These are phyloP conservation scores for Przewalskia tangutica DNA, from an alignment of 257 asterid genomes.

Conservation along the genomic window DNA sequence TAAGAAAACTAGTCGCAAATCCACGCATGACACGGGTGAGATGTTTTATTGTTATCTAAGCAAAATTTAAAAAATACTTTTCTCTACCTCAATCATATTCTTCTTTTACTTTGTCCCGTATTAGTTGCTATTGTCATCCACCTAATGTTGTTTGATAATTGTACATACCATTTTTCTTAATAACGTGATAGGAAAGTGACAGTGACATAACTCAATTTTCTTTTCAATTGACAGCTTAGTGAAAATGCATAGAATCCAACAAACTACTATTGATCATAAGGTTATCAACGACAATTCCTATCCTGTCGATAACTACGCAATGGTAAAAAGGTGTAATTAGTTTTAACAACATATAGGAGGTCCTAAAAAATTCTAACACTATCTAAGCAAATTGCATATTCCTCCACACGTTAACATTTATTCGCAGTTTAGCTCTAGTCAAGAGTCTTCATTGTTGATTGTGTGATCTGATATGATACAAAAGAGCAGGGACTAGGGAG, in stretches of 20 bases:
- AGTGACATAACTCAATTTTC: neutral
- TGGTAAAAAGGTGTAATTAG: neutral
- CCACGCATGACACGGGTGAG: neutral
- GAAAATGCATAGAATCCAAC: neutral
- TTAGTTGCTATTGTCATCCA: neutral
- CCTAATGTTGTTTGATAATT: neutral
- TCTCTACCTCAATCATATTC: neutral
- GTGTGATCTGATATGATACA: neutral
- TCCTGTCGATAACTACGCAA: neutral
- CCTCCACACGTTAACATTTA: neutral
- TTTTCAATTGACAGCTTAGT: neutral
- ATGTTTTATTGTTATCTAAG: neutral
- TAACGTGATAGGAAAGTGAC: neutral
- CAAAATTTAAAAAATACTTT: neutral
- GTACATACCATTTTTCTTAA: neutral
- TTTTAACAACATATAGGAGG: neutral
- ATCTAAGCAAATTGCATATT: neutral
- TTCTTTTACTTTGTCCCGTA: neutral
- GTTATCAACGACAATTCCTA: neutral
- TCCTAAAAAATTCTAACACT: neutral
- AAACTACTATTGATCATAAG: neutral
- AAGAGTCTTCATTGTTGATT: neutral
- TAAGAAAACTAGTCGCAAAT: neutral
- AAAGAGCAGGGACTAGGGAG: neutral
- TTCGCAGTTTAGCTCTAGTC: neutral